phyloP scores from a whole-genome alignment of 371 early-diverging fungal genomes.

The Mortierella sp. region DNA sequence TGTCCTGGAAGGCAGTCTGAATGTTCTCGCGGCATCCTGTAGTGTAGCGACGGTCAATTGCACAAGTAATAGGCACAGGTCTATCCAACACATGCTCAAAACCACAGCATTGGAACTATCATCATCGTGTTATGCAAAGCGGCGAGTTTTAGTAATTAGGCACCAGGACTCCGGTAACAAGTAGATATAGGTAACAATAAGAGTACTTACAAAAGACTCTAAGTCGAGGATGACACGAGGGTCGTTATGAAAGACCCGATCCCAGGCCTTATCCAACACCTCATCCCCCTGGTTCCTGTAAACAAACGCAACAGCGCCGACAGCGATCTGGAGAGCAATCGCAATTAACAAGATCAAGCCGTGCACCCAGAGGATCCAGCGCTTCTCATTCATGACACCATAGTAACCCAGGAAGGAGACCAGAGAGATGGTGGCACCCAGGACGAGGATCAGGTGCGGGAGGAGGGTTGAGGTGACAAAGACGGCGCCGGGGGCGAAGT shows the following conservation, averaged over 20 bases:
- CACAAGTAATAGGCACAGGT: conserved; percentile 52
- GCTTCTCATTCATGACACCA: conserved; percentile 56
- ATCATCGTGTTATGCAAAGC: background rate
- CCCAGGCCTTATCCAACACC: conserved; percentile 51
- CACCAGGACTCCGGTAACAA: background rate
- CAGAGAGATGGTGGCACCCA: conserved; percentile 52
- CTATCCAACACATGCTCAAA: conserved; percentile 56
- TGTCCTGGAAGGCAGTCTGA: conserved; percentile 55
- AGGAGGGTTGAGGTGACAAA: conserved; percentile 55
- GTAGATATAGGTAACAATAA: background rate
- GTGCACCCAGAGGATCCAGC: conserved; percentile 55
- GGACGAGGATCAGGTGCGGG: conserved; percentile 47
- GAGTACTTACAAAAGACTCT: conserved; percentile 45
- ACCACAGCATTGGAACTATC: conserved; percentile 58
- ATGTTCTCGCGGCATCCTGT: conserved; percentile 55
- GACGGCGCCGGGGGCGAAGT: conserved; percentile 52
- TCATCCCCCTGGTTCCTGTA: conserved; percentile 52
- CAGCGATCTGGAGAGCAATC: conserved; percentile 55
- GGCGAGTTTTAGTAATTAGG: background rate
- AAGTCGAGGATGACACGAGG: conserved; percentile 55
- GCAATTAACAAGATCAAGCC: conserved; percentile 44
- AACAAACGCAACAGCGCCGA: conserved; percentile 50
- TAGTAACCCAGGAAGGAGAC: conserved; percentile 58
- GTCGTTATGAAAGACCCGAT: conserved; percentile 41
- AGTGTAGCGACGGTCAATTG: conserved; percentile 40